Percentiles rank a stretch among this genome's conserved stretches.
Conservation (phyloP, 768 basidiomycete genomes). For the Inosperma sp. region DNA sequence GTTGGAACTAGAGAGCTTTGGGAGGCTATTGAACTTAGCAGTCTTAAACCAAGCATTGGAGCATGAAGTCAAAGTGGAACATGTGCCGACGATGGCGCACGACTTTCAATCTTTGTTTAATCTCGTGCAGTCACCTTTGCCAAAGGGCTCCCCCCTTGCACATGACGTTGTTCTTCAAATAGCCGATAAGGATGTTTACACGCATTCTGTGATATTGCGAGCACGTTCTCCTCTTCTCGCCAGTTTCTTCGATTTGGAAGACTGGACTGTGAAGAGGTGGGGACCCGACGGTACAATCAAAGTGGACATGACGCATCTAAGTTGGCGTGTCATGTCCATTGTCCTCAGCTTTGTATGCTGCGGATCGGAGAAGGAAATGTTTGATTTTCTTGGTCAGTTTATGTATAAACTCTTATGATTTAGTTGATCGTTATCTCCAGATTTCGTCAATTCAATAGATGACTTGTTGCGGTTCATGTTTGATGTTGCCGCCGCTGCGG, state of each 20-base stretch:
- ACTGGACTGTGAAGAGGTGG: constrained; percentile 73
- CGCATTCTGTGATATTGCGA: constrained; percentile 74
- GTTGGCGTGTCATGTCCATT: constrained; percentile 68
- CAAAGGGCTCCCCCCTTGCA: constrained; percentile 28
- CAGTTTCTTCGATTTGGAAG: constrained; percentile 74
- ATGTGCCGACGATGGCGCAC: constrained; percentile 41
- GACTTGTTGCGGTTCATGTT: constrained; percentile 84
- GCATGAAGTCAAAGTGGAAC: constrained; percentile 53
- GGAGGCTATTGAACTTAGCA: constrained; percentile 54
- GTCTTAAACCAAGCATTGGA: constrained; percentile 52
- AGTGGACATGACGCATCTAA: constrained; percentile 69
- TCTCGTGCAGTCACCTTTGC: background rate
- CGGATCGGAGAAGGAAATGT: constrained; percentile 63
- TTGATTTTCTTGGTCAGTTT: constrained; percentile 60
- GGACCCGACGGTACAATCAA: constrained; percentile 45
- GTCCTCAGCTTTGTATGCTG: constrained; percentile 76
- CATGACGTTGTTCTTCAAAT: constrained; percentile 73
- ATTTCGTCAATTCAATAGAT: constrained; percentile 61
- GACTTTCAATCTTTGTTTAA: constrained; percentile 53
- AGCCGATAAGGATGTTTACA: constrained; percentile 57
- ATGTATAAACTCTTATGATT: background rate
- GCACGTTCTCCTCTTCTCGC: constrained; percentile 81
- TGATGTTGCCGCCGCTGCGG: constrained; percentile 79
- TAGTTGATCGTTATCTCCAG: constrained; percentile 31
- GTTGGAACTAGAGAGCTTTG: constrained; percentile 56